Conservation (phyloP, 192 early-diverging fungal genomes). For the Coemansia asiatica region DNA sequence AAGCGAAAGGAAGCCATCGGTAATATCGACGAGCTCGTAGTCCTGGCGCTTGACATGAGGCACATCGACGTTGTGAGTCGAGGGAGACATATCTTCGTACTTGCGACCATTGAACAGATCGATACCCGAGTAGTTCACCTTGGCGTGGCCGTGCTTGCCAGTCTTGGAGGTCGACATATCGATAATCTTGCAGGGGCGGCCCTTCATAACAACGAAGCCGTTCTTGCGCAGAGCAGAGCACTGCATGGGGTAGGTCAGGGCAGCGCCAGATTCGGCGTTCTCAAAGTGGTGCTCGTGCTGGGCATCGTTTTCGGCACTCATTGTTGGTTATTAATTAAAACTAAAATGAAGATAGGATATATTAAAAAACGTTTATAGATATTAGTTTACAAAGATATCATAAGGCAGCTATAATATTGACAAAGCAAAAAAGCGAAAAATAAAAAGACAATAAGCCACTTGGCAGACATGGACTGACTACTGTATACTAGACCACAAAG, state of each 20-base stretch:
- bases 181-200: conserved; percentile 99
- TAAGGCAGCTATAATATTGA: too few species aligned
- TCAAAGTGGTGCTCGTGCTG: conserved; percentile 74
- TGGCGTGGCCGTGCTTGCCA: conserved; percentile 99
- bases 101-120: conserved; percentile 99
- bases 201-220: conserved; percentile 97
- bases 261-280: conserved; percentile 77
- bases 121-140: conserved; percentile 91
- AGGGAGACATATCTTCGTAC: conserved; percentile 98
- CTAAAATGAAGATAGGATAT: too few species aligned
- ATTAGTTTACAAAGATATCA: too few species aligned
- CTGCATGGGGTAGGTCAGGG: conserved; percentile 95
- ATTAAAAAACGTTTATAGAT: too few species aligned
- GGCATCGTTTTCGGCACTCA: conserved; percentile 56
- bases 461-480: too few species aligned
- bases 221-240: conserved; percentile 99
- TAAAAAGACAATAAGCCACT: too few species aligned
- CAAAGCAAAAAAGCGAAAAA: too few species aligned
- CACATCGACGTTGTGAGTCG: conserved; percentile 99
- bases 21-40: conserved; percentile 82
- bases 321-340: conserved; percentile 8
- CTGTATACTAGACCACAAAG: too few species aligned
- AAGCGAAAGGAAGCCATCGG: conserved; percentile 87
- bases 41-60: conserved; percentile 89
- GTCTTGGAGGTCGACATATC: conserved; percentile 99